These are phyloP conservation scores for Scedosporium apiospermum DNA, from an alignment of 2,329 filamentous ascomycete genomes.

Conservation along the genomic window DNA sequence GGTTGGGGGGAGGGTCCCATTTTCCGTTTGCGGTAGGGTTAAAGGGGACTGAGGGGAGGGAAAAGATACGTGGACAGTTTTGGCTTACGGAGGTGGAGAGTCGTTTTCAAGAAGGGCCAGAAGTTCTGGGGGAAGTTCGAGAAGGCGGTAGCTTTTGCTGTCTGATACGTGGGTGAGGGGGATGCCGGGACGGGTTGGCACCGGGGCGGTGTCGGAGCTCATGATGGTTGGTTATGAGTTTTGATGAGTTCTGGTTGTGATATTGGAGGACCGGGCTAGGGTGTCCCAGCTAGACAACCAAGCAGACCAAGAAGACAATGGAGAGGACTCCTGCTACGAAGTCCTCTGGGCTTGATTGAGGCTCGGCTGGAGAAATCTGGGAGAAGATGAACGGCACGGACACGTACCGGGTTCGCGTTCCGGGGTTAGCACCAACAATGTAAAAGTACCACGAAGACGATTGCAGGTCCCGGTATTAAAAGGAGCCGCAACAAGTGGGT, in stretches of 20 bases:
- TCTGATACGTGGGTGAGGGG: constrained; percentile 40
- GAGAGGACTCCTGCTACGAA: no score
- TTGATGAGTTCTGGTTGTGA: background rate
- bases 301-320: background rate
- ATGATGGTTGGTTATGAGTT: background rate
- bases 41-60: background rate
- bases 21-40: background rate
- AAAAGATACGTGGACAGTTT: background rate
- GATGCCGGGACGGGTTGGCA: constrained; percentile 34
- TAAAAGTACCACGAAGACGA: no score
- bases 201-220: constrained; percentile 27
- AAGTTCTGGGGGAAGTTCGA: constrained; percentile 53
- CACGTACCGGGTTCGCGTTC: background rate
- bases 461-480: no score
- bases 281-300: background rate
- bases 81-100: constrained; percentile 40
- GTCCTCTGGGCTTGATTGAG: background rate
- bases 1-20: background rate
- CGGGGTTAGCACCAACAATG: background rate
- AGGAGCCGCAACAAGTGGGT: background rate
- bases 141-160: constrained; percentile 44
- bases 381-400: background rate
- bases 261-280: background rate
- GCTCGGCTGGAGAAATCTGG: background rate
- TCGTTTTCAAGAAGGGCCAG: constrained; percentile 44